phyloP scores from a whole-genome alignment of 768 basidiomycete species.

The Ramaria rubella region DNA sequence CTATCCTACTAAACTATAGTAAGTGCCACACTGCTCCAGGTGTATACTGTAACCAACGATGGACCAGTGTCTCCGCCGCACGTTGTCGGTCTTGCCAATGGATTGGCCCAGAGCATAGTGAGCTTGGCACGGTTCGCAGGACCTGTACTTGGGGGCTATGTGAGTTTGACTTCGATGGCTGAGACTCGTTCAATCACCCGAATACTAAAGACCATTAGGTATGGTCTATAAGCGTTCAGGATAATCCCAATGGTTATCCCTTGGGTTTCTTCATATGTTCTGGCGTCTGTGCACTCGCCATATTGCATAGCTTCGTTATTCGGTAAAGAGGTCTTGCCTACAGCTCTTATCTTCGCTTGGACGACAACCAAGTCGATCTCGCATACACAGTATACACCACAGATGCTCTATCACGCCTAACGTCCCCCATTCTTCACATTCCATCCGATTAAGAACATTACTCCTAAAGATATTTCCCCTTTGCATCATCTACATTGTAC shows the following conservation, averaged over 20 bases:
- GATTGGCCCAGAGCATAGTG: slow-evolving; percentile 92
- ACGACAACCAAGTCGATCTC: background rate
- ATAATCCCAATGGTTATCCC: slow-evolving; percentile 64
- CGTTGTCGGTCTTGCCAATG: slow-evolving; percentile 88
- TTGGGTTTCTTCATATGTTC: slow-evolving; percentile 68
- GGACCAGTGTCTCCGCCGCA: slow-evolving; percentile 79
- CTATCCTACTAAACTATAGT: slow-evolving; percentile 86
- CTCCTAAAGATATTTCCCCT: background rate
- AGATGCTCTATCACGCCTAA: background rate
- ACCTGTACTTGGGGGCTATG: slow-evolving; percentile 78
- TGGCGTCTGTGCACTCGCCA: slow-evolving; percentile 50
- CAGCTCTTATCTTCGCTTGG: background rate
- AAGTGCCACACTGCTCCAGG: slow-evolving; percentile 16
- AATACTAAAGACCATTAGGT: slow-evolving; percentile 35
- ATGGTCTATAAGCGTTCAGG: slow-evolving; percentile 66
- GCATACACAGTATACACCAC: background rate
- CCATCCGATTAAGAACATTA: background rate
- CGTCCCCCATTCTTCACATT: background rate
- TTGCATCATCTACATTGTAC: background rate
- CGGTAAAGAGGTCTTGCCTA: background rate
- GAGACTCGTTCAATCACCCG: background rate
- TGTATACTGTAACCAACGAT: background rate
- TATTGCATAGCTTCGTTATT: slow-evolving; percentile 28
- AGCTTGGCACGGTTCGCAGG: slow-evolving; percentile 89
- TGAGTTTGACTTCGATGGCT: slow-evolving; percentile 30